Base-by-base conservation (phyloP, 495 filamentous ascomycete genomes). In the Penicillium verhagenii region DNA sequence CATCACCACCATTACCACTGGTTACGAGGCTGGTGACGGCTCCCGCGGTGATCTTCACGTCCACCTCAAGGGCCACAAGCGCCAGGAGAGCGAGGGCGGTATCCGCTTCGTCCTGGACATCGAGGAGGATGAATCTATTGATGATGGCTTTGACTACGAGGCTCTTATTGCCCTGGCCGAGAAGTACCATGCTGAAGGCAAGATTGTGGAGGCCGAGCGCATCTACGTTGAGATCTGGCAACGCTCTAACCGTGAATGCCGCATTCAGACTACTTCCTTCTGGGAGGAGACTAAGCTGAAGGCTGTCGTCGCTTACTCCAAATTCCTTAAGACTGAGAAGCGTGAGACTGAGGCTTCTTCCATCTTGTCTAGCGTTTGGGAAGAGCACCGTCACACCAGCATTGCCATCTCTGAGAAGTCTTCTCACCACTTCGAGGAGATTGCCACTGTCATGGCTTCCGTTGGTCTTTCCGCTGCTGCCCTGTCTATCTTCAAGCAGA, bases 201-300 rank as follows among this genome's bases (percentile, higher is more conserved):
- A 63, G 18, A 19, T 68, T 8, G 18, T 47, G 6, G 52, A 59
- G 18, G 72, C 70, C 0, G 72, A 74, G 59, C 51, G 57, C 10
- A 47, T 62, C 4, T 74, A 67, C 48, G 58, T 72, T 35, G 68
- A 74, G 44, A 60, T 72, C 35, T 74, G 72, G 72, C 70, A 74
- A 47, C 65, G 57, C 0, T 57, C 67, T 16, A 72, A 63, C 53
- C 63, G 52, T 39, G 61, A 68, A 47, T 67, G 57, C 53, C 68
- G 68, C 7, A 43, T 58, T n/a, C 57, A 68, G 33, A 61, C 57
- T 29, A 70, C 70, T 6, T 48, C 57, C 5, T 58, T 69, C 38
- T 69, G 60, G 57, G 70, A 72, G 49, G 56, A 71, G 45, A 54
- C 54, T 38, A 72, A 68, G 47, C 44, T 68, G 21, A 57, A 69